These are phyloP conservation scores for Colletotrichum caudatum DNA, from an alignment of 2,329 filamentous ascomycete species.

Conservation along the genomic window DNA sequence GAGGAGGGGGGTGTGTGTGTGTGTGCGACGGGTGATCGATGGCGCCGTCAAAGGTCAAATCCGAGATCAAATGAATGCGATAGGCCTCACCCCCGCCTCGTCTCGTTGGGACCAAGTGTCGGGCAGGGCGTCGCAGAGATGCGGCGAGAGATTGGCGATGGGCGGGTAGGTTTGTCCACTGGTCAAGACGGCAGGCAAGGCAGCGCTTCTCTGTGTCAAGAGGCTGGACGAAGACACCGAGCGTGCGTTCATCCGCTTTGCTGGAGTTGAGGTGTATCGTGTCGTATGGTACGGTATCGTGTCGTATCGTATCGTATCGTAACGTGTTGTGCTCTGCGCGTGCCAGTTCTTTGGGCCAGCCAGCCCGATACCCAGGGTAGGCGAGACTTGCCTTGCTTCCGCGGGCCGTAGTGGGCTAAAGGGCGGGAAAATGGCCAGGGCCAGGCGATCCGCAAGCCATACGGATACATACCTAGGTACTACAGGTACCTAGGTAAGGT, in stretches of 20 bases:
- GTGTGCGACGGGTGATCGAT: neutral
- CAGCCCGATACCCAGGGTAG: slow-evolving; percentile 46
- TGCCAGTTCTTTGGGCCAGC: slow-evolving; percentile 43
- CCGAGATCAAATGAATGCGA: slow-evolving; percentile 18
- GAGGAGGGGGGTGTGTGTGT: neutral
- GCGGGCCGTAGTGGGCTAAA: slow-evolving; percentile 42
- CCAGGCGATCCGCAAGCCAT: neutral
- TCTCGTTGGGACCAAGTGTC: neutral
- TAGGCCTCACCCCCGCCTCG: slow-evolving; percentile 6
- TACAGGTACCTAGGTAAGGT: too few relatives aligned
- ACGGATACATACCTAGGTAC: too few relatives aligned
- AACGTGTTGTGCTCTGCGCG: neutral
- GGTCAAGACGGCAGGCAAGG: neutral
- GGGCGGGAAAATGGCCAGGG: slow-evolving; percentile 15
- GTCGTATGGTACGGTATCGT: too few relatives aligned
- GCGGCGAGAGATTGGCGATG: slow-evolving; percentile 24
- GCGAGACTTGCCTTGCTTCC: slow-evolving; percentile 44
- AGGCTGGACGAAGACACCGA: slow-evolving; percentile 19
- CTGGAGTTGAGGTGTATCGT: too few relatives aligned
- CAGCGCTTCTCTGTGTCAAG: neutral
- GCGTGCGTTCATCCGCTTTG: slow-evolving; percentile 4
- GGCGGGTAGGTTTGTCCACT: neutral
- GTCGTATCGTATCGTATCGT: too few relatives aligned
- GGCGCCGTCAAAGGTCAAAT: slow-evolving; percentile 5
- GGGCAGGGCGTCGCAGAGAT: slow-evolving; percentile 17